These are phyloP conservation scores for Cordyceps cicadae DNA, from an alignment of 2,329 filamentous ascomycete genomes.

Conservation along the genomic window DNA sequence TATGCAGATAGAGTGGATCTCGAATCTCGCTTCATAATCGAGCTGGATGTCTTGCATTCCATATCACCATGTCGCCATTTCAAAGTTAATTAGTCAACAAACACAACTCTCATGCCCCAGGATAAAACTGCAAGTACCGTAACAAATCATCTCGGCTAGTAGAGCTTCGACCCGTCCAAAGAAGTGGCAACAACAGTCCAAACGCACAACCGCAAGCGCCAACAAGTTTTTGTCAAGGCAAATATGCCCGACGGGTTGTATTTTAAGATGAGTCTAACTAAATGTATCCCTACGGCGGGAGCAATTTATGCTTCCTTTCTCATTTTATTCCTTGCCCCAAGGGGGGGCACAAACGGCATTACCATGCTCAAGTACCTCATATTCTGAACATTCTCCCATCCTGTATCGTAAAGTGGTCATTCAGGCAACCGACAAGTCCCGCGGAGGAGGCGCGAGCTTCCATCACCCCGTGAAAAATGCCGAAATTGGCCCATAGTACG, in stretches of 20 bases:
- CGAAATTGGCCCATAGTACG: conserved; percentile 5
- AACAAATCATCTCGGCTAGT: not conserved
- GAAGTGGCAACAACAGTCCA: not conserved
- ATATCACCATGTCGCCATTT: too few species aligned
- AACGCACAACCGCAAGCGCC: not conserved
- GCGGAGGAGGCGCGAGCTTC: not conserved
- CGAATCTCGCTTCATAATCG: not conserved
- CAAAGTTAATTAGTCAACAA: too few species aligned
- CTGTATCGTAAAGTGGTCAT: conserved; percentile 13
- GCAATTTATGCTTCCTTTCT: conserved; percentile 10
- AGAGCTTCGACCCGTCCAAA: not conserved
- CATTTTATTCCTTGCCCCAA: conserved; percentile 9
- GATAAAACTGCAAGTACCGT: too few species aligned
- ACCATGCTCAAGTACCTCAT: conserved; percentile 2
- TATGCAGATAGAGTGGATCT: not conserved
- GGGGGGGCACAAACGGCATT: conserved; percentile 4
- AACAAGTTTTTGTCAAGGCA: conserved; percentile 1
- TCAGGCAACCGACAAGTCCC: not conserved
- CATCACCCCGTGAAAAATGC: not conserved
- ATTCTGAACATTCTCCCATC: conserved; percentile 11
- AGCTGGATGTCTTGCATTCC: too few species aligned
- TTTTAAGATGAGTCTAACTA: conserved; percentile 11
- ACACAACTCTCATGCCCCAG: too few species aligned
- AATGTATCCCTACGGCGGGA: conserved; percentile 3
- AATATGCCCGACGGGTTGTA: not conserved